Conservation (phyloP, 352 stramenopile species). For the Phytophthora crassamura region DNA sequence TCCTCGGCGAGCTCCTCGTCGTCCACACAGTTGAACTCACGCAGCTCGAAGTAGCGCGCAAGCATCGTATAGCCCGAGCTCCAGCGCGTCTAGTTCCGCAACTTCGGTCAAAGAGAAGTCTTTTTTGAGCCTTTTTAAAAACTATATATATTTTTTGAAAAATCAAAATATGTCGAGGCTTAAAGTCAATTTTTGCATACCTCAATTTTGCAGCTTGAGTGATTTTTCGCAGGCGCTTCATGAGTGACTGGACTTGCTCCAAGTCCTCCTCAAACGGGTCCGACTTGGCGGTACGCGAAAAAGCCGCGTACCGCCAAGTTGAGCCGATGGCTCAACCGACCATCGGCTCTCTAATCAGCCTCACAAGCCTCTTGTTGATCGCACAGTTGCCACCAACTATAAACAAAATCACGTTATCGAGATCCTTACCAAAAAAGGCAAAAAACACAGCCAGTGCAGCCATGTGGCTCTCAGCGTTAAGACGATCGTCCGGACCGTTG, state of each 20-base stretch:
- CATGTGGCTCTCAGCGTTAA: no score
- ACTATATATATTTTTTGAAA: not conserved
- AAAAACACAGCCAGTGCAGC: no score
- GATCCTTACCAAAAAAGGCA: no score
- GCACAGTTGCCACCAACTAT: slow-evolving; percentile 19
- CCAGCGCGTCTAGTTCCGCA: slow-evolving; percentile 11
- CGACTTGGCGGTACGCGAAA: no score
- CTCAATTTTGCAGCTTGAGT: slow-evolving; percentile 13
- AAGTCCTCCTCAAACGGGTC: slow-evolving; percentile 3
- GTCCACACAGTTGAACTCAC: slow-evolving; percentile 3
- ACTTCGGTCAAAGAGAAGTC: slow-evolving; percentile 1
- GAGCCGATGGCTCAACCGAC: slow-evolving; percentile 9
- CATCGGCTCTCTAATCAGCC: slow-evolving; percentile 5
- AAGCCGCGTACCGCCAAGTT: slow-evolving; percentile 5
- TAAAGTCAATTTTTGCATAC: slow-evolving; percentile 5
- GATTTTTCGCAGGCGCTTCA: no score
- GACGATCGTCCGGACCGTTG: no score
- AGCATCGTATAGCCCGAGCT: slow-evolving; percentile 13
- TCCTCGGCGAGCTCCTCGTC: slow-evolving; percentile 10
- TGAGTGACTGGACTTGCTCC: no score
- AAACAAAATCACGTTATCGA: slow-evolving; percentile 6
- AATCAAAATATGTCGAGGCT: not conserved
- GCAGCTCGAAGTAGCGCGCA: not conserved
- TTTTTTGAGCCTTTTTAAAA: slow-evolving; percentile 9
- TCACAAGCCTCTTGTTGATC: slow-evolving; percentile 9